Evolutionary conservation across 306 rosid species (phyloP).

Genomic region (Dryas octopetala): DNA sequence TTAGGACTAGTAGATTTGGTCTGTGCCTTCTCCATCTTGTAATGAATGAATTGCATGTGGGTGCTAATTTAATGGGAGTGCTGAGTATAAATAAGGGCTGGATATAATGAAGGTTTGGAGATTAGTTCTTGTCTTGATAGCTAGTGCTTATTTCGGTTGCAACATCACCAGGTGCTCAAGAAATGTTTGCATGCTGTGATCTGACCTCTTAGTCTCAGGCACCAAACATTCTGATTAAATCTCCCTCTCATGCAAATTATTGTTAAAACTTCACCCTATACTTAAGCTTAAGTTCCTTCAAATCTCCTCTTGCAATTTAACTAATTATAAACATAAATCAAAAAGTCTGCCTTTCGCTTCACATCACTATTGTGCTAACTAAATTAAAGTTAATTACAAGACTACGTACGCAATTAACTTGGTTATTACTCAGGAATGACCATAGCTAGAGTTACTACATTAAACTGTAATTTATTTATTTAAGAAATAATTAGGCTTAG

Average conservation of each 20-base stretch:
- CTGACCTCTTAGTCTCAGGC: slow-evolving; percentile 30
- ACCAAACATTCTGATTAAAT: slow-evolving; percentile 98
- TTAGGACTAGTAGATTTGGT: slow-evolving; percentile 52
- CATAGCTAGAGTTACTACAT: not conserved
- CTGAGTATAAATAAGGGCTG: slow-evolving; percentile 38
- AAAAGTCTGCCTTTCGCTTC: slow-evolving; percentile 20
- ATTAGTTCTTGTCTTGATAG: slow-evolving; percentile 43
- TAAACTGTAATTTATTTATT: no score
- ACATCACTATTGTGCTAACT: slow-evolving; percentile 14
- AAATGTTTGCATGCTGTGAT: slow-evolving; percentile 43
- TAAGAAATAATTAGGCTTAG: no score
- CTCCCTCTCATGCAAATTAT: slow-evolving; percentile 70
- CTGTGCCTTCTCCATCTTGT: slow-evolving; percentile 59
- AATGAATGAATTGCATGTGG: not conserved
- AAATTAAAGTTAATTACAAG: not conserved
- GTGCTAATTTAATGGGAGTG: not conserved
- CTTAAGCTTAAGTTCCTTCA: slow-evolving; percentile 52
- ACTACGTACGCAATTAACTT: not conserved
- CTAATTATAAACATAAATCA: slow-evolving; percentile 19
- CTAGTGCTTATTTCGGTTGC: slow-evolving; percentile 57
- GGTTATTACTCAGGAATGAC: not conserved
- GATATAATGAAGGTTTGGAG: slow-evolving; percentile 9
- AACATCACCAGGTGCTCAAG: slow-evolving; percentile 63
- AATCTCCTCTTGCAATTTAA: slow-evolving; percentile 41
- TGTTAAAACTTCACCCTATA: slow-evolving; percentile 33